phyloP scores from a whole-genome alignment of 2,329 filamentous ascomycete genomes.

The Plenodomus tracheiphilus region DNA sequence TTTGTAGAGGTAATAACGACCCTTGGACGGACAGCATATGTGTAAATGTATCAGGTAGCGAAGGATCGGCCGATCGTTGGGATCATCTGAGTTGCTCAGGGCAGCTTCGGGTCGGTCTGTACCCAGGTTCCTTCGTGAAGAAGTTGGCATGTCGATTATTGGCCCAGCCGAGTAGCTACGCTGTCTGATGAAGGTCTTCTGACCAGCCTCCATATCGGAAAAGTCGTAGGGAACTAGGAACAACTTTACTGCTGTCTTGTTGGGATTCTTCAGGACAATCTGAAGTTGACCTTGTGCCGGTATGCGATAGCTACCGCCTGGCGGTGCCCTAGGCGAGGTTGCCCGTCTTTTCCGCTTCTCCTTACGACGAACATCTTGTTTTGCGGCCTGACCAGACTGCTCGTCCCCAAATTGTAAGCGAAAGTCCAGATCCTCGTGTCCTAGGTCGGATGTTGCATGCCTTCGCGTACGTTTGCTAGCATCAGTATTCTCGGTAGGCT shows the following conservation, averaged over 20 bases:
- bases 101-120: conserved; percentile 59
- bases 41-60: conserved; percentile 92
- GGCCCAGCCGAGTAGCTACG: conserved; percentile 88
- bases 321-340: conserved; percentile 66
- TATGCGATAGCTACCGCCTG: conserved; percentile 90
- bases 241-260: conserved; percentile 96
- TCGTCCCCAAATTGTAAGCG: conserved; percentile 23
- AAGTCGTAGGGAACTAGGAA: conserved; percentile 94
- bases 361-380: conserved; percentile 47
- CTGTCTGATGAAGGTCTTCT: conserved; percentile 94
- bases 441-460: conserved; percentile 26
- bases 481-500: conserved; percentile 49
- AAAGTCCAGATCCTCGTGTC: conserved; percentile 32
- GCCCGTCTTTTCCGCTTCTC: conserved; percentile 64
- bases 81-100: conserved; percentile 54
- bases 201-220: conserved; percentile 86
- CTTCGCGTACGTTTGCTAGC: conserved; percentile 48
- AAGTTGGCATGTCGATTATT: conserved; percentile 71
- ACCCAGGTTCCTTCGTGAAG: conserved; percentile 51
- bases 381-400: conserved; percentile 9
- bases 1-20: conserved; percentile 88
- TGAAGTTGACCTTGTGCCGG: conserved; percentile 93
- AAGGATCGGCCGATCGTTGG: conserved; percentile 70
- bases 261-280: conserved; percentile 96
- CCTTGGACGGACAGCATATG: conserved; percentile 83